Evolutionary conservation across 371 early-diverging fungal species (phyloP).

Genomic region (Circinella umbellata): DNA sequence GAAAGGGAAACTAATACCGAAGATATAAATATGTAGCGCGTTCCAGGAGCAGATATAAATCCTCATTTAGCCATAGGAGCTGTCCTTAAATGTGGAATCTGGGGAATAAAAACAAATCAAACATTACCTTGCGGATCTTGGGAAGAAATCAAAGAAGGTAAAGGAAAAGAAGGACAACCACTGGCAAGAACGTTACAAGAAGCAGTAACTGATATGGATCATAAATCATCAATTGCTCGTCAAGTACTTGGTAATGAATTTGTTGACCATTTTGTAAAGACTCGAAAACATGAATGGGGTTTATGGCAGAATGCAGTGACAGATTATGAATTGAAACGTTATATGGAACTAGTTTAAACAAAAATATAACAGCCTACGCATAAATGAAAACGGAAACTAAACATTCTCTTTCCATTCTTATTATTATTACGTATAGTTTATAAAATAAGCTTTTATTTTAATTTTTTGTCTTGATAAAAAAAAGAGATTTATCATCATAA

Average conservation of each 20-base stretch:
- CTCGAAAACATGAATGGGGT: conserved; percentile 75
- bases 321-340: conserved; percentile 76
- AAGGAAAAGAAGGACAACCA: conserved; percentile 35
- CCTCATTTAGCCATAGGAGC: conserved; percentile 80
- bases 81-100: conserved; percentile 78
- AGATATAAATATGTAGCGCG: conserved; percentile 51
- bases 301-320: conserved; percentile 80
- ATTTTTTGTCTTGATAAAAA: neutral
- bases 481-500: neutral
- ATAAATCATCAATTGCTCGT: conserved; percentile 71
- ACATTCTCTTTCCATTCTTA: neutral
- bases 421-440: neutral
- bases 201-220: conserved; percentile 69
- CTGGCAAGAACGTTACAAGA: conserved; percentile 73
- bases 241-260: conserved; percentile 79
- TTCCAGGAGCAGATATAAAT: conserved; percentile 85
- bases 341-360: conserved; percentile 69
- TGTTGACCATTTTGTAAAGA: conserved; percentile 78
- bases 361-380: too few relatives aligned
- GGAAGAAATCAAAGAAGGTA: conserved; percentile 14
- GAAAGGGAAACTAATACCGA: neutral
- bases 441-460: conserved; percentile 3
- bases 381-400: too few relatives aligned
- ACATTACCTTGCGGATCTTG: conserved; percentile 49
- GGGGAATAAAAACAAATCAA: conserved; percentile 74